Percentiles rank a stretch among this genome's conserved stretches.
Conservation (phyloP, 345 rosid species). For the Gossypium rotundifolium region DNA sequence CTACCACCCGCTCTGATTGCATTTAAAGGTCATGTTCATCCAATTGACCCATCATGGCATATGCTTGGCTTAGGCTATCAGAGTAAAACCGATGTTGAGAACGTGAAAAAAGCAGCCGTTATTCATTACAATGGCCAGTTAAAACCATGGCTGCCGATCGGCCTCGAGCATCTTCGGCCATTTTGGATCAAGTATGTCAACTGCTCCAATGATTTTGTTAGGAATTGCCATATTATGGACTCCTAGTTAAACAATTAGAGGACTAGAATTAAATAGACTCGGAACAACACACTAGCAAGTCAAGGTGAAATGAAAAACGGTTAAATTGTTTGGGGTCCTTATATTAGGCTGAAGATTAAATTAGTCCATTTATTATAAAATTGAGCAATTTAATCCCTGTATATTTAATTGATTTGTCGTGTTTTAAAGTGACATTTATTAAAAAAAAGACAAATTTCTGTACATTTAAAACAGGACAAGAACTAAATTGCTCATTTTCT, state of each 20-base stretch:
- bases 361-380: background rate
- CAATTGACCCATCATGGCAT: constrained; percentile 83
- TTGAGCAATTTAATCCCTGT: background rate
- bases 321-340: too few relatives aligned
- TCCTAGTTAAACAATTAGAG: constrained; percentile 33
- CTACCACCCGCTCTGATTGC: constrained; percentile 96
- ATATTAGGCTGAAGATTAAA: too few relatives aligned
- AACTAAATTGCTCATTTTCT: too few relatives aligned
- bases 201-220: constrained; percentile 78
- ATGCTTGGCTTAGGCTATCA: constrained; percentile 97
- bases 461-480: too few relatives aligned
- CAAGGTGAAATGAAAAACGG: background rate
- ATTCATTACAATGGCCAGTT: constrained; percentile 95
- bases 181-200: constrained; percentile 89
- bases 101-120: constrained; percentile 71
- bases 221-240: constrained; percentile 89
- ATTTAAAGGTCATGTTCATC: constrained; percentile 74
- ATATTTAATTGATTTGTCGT: background rate
- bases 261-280: constrained; percentile 23
- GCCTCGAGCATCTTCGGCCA: constrained; percentile 90
- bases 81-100: constrained; percentile 55
- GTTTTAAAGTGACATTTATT: too few relatives aligned
- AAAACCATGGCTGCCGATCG: constrained; percentile 92
- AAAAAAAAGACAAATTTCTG: too few relatives aligned
- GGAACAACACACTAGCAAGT: constrained; percentile 23